These are phyloP conservation scores for Athelia sp. DNA, from an alignment of 1,284 basidiomycete species.

Conservation along the genomic window DNA sequence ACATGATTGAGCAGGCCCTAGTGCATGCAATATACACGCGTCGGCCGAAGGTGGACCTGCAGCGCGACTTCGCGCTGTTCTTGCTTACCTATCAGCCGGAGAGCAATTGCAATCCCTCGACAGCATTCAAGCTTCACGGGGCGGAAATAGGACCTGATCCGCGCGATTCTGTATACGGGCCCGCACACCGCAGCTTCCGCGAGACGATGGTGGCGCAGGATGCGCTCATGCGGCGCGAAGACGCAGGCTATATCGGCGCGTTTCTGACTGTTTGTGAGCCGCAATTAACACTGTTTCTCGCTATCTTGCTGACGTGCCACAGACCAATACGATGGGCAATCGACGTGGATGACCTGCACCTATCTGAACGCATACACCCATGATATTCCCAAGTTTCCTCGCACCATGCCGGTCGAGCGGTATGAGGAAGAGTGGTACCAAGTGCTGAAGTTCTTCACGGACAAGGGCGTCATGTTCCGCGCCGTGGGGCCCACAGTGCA, in stretches of 20 bases:
- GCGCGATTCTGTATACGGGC: not conserved
- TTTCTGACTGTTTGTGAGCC: not conserved
- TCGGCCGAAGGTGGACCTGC: not conserved
- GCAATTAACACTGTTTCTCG: not conserved
- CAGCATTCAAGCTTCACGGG: conserved; percentile 2
- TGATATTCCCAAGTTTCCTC: conserved; percentile 1
- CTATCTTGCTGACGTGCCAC: not conserved
- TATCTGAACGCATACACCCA: not conserved
- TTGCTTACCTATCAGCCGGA: not conserved
- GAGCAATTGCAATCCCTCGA: conserved; percentile 4
- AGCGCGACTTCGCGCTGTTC: not conserved
- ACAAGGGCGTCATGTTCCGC: conserved; percentile 3
- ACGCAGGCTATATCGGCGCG: not conserved
- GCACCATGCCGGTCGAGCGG: not conserved
- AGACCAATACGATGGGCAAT: not conserved
- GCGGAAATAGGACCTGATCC: not conserved
- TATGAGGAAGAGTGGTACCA: not conserved
- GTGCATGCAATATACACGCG: not conserved
- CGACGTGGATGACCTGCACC: not conserved
- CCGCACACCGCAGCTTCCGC: not conserved
- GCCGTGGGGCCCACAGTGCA: not conserved
- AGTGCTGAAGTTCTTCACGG: conserved; percentile 1
- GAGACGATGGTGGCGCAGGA: not conserved
- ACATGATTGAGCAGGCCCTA: not conserved
- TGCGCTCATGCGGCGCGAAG: not conserved